These are phyloP conservation scores for Herpomyces periplanetae DNA, from an alignment of 2,329 filamentous ascomycete genomes.

Conservation along the genomic window DNA sequence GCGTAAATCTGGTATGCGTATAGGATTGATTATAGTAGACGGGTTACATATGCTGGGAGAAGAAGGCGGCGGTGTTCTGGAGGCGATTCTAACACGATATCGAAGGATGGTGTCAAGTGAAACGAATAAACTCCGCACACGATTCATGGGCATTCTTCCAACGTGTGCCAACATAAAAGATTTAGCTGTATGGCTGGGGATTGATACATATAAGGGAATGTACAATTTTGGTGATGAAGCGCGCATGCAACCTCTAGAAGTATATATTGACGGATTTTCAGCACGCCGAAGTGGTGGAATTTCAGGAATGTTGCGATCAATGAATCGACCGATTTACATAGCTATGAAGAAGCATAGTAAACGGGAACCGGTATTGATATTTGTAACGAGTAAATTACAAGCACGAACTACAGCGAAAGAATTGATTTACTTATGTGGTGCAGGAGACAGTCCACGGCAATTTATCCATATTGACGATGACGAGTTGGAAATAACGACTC, in stretches of 20 bases:
- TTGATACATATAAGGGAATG: slow-evolving; percentile 61
- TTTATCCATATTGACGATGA: slow-evolving; percentile 87
- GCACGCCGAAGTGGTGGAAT: slow-evolving; percentile 82
- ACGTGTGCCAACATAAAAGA: slow-evolving; percentile 85
- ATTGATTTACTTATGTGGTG: slow-evolving; percentile 79
- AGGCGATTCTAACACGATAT: slow-evolving; percentile 99
- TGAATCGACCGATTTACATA: slow-evolving; percentile 86
- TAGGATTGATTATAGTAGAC: slow-evolving; percentile 85
- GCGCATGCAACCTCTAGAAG: slow-evolving; percentile 67
- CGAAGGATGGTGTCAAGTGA: slow-evolving; percentile 90
- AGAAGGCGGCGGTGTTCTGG: slow-evolving; percentile 78
- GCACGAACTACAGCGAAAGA: slow-evolving; percentile 82
- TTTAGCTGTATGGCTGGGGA: slow-evolving; percentile 77
- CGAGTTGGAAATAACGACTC: slow-evolving; percentile 51
- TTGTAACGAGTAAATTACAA: slow-evolving; percentile 75
- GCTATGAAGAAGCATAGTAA: slow-evolving; percentile 90
- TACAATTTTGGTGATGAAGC: slow-evolving; percentile 97
- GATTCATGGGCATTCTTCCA: slow-evolving; percentile 91
- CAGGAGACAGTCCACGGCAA: slow-evolving; percentile 82
- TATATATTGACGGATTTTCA: slow-evolving; percentile 89
- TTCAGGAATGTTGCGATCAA: slow-evolving; percentile 89
- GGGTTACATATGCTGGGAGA: slow-evolving; percentile 92
- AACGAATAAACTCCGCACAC: slow-evolving; percentile 57
- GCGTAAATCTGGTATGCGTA: slow-evolving; percentile 70
- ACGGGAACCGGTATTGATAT: slow-evolving; percentile 86